Conservation (phyloP, 352 stramenopile species). For the Paralagenidium karlingii region DNA sequence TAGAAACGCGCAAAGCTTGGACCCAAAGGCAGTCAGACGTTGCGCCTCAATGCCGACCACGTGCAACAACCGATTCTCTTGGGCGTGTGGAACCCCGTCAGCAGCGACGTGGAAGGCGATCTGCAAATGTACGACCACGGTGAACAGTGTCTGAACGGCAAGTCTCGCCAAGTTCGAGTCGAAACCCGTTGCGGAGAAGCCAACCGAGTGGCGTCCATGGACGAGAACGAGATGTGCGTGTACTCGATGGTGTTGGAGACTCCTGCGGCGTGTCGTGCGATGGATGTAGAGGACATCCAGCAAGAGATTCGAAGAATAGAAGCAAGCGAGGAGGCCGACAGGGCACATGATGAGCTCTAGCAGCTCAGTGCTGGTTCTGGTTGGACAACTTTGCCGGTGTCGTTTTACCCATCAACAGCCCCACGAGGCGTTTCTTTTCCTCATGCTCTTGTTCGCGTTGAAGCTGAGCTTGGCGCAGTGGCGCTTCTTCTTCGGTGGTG, state of each 20-base stretch:
- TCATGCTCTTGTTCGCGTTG: background rate
- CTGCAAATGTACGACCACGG: conserved; percentile 62
- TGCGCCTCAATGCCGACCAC: no score
- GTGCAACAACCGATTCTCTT: conserved; percentile 20
- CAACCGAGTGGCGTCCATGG: conserved; percentile 70
- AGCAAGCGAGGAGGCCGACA: background rate
- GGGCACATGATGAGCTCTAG: conserved; percentile 3
- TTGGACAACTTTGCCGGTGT: no score
- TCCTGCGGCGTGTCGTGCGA: conserved; percentile 27
- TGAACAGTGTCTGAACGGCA: conserved; percentile 76
- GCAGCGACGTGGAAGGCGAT: conserved; percentile 8
- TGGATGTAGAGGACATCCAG: conserved; percentile 6
- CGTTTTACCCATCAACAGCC: no score
- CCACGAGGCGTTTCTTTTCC: no score
- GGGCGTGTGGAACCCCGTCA: conserved; percentile 42
- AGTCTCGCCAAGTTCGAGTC: conserved; percentile 55
- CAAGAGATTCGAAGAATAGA: conserved; percentile 3
- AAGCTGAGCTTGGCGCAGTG: no score
- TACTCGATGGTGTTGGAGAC: conserved; percentile 82
- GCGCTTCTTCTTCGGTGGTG: conserved; percentile 21
- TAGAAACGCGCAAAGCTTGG: no score
- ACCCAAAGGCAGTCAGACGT: no score
- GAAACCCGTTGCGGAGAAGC: conserved; percentile 57
- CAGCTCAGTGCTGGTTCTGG: no score
- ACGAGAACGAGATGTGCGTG: conserved; percentile 85